Percentiles rank a stretch among this genome's conserved stretches.
Evolutionary conservation across 768 basidiomycete species (phyloP).

Genomic region (Chalciporus piperatus): DNA sequence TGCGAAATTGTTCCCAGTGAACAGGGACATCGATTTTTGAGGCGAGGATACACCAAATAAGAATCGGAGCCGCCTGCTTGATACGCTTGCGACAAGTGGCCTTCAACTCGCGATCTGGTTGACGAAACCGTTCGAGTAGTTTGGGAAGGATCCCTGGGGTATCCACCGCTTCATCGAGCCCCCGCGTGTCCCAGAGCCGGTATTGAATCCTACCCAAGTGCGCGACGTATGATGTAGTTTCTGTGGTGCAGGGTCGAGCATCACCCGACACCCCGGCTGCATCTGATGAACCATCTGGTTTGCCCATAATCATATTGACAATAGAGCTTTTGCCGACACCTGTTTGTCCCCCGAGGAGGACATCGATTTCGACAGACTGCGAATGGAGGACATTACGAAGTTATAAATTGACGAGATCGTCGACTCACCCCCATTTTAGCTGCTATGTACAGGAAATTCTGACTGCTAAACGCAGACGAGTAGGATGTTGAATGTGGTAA

Average conservation of each 20-base stretch:
- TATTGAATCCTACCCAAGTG: slow-evolving; percentile 7
- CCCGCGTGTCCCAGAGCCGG: slow-evolving; percentile 26
- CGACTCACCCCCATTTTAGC: slow-evolving; percentile 19
- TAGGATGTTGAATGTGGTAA: slow-evolving; percentile 2
- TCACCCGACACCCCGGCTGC: slow-evolving; percentile 20
- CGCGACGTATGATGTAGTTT: slow-evolving; percentile 4
- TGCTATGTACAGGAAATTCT: neutral
- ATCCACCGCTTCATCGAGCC: slow-evolving; percentile 22
- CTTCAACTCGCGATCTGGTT: slow-evolving; percentile 21
- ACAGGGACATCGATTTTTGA: slow-evolving; percentile 26
- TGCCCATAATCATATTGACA: slow-evolving; percentile 22
- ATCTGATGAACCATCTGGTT: neutral
- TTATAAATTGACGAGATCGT: neutral
- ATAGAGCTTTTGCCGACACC: slow-evolving; percentile 26
- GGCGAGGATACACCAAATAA: slow-evolving; percentile 31
- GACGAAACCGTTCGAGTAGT: slow-evolving; percentile 9
- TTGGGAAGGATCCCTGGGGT: slow-evolving; percentile 6
- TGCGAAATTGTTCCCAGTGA: slow-evolving; percentile 28
- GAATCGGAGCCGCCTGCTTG: slow-evolving; percentile 10
- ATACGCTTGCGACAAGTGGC: slow-evolving; percentile 8
- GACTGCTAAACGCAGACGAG: neutral
- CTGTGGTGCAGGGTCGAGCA: slow-evolving; percentile 17
- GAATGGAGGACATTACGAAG: neutral
- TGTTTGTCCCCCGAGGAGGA: slow-evolving; percentile 25
- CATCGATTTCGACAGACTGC: slow-evolving; percentile 13